phyloP scores from a whole-genome alignment of 805 yeast species.

The Candida hungchunana region DNA sequence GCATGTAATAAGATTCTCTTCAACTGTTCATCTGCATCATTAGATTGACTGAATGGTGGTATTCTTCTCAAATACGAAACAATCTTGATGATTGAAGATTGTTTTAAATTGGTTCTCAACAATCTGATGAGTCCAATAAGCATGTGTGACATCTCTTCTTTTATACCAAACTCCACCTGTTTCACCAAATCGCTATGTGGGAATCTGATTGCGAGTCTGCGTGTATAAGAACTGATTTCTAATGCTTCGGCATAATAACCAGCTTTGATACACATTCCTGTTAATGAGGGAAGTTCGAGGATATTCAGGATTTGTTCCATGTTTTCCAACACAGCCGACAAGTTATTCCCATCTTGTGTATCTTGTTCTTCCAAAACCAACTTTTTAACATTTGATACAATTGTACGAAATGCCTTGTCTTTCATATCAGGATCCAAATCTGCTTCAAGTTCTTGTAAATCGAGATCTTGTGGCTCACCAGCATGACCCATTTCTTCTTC shows the following conservation, averaged over 20 bases:
- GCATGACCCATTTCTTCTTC: slow-evolving; percentile 30
- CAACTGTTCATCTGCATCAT: slow-evolving; percentile 30
- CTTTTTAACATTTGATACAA: slow-evolving; percentile 19
- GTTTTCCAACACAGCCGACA: slow-evolving; percentile 46
- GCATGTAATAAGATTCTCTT: slow-evolving; percentile 63
- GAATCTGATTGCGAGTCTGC: slow-evolving; percentile 65
- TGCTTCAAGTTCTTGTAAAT: slow-evolving; percentile 22
- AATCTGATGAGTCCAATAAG: slow-evolving; percentile 62
- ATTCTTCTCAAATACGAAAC: slow-evolving; percentile 71
- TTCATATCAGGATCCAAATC: slow-evolving; percentile 21
- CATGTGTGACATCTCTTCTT: slow-evolving; percentile 60
- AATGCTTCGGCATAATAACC: slow-evolving; percentile 90
- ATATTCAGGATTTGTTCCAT: slow-evolving; percentile 73
- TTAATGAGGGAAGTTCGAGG: slow-evolving; percentile 77
- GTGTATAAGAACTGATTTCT: slow-evolving; percentile 72
- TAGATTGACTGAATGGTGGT: slow-evolving; percentile 41
- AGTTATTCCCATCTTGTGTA: slow-evolving; percentile 18
- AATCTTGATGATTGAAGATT: slow-evolving; percentile 74
- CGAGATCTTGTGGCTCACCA: slow-evolving; percentile 23
- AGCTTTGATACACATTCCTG: slow-evolving; percentile 76
- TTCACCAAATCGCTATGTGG: slow-evolving; percentile 53
- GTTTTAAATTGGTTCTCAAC: slow-evolving; percentile 71
- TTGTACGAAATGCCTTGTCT: slow-evolving; percentile 30
- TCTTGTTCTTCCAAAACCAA: slow-evolving; percentile 13
- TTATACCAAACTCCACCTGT: slow-evolving; percentile 47